These are phyloP conservation scores for Trametes maxima DNA, from an alignment of 768 basidiomycete genomes.

Conservation along the genomic window DNA sequence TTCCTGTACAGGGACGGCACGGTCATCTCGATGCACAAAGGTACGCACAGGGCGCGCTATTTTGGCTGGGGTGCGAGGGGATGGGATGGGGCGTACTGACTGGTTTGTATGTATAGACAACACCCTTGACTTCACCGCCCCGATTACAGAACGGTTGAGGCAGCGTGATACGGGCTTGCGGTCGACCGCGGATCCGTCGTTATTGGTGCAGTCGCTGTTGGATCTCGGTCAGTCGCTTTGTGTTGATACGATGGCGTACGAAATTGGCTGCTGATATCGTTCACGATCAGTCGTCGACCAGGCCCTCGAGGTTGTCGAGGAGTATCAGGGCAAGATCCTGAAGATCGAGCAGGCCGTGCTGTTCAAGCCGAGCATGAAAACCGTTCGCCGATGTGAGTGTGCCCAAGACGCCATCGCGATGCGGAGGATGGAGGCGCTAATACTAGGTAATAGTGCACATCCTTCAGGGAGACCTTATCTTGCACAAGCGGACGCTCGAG, in stretches of 20 bases:
- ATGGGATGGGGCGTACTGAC: neutral
- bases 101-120: constrained; percentile 31
- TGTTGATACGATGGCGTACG: constrained; percentile 20
- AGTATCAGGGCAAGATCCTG: constrained; percentile 64
- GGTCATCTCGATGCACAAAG: constrained; percentile 23
- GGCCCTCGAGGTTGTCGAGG: constrained; percentile 67
- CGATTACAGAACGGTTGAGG: constrained; percentile 59
- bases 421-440: neutral
- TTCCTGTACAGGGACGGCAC: constrained; percentile 68
- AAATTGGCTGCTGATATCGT: neutral
- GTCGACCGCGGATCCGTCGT: constrained; percentile 63
- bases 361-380: constrained; percentile 59
- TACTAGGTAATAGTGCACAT: constrained; percentile 60
- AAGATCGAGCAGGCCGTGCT: constrained; percentile 63
- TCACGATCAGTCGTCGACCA: constrained; percentile 60
- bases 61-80: no score
- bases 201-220: constrained; percentile 69
- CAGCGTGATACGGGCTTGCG: constrained; percentile 63
- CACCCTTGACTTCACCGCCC: constrained; percentile 51
- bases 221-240: constrained; percentile 47
- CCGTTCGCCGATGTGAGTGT: constrained; percentile 57
- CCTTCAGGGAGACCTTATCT: constrained; percentile 70
- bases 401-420: neutral
- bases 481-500: constrained; percentile 73
- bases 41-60: constrained; percentile 1